Base-by-base conservation (phyloP, 1,139 yeast species). In the Protomyces inouyei region DNA sequence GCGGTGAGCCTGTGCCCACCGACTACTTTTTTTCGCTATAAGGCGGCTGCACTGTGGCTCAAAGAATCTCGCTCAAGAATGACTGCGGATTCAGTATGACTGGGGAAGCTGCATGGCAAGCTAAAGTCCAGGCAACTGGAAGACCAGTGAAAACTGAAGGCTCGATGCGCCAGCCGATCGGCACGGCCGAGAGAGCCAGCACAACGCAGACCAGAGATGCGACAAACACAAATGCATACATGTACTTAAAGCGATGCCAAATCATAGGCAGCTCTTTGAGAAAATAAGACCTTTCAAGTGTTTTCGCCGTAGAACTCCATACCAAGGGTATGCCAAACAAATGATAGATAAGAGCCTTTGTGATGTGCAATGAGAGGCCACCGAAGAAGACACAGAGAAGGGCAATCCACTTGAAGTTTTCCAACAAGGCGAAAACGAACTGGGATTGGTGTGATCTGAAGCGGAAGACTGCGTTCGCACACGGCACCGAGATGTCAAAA, bases 301-400 rank as follows among this genome's bases (percentile, higher is more conserved):
- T 46, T 25, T 60, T 60, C 4, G 69, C 68, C 10, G 69, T 67
- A 12, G 68, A 64, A 12, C 67, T 67, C 69, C 68, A 67, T 25
- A 54, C 61, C 61, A 67, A 54, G 51, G 64, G 66, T 12, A 67
- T 36, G 21, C 65, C 64, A 14, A 67, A 55, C 55, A 67, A 52
- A 52, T 66, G 68, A 40, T 64, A 65, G 37, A 63, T 51, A 10
- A 67, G 36, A 10, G 69, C 67, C 23, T 64, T 59, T 23, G 61
- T 61, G 40, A 67, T 28, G 38, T 66, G 68, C 59, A 67, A 51
- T 6, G 69, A 66, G 8, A 66, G 54, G 10, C 68, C 66, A 18
- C 67, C 67, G 12, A 66, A 64, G 63, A 66, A 67, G 18, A 66
- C 38, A 36, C 57, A 61, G 63, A 67, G 61, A 18, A 66, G 64